Evolutionary conservation across 768 basidiomycete species (phyloP).

Genomic region (Tremella mesenterica): DNA sequence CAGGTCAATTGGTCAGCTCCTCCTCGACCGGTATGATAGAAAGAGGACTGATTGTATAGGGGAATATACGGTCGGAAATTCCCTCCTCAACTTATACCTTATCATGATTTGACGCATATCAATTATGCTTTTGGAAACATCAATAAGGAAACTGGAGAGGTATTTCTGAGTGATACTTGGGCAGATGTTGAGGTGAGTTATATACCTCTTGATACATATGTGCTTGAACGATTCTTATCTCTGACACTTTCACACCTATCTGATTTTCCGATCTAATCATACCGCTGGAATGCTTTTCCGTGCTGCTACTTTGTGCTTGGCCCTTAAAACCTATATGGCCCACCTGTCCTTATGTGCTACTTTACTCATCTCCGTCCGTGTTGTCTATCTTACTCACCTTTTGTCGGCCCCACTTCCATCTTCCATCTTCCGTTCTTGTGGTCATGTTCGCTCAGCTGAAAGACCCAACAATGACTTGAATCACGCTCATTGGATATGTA

Average conservation of each 20-base stretch:
- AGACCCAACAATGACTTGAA: too few species aligned
- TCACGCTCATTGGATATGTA: too few species aligned
- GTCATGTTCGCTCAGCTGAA: too few species aligned
- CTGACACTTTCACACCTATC: too few species aligned
- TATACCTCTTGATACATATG: neutral
- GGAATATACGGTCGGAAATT: constrained; percentile 93
- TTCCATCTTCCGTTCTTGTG: too few species aligned
- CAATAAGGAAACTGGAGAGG: constrained; percentile 72
- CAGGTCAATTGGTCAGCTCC: neutral
- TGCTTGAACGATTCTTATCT: too few species aligned
- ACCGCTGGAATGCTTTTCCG: too few species aligned
- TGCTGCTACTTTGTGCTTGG: too few species aligned
- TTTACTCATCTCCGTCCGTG: neutral
- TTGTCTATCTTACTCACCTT: neutral
- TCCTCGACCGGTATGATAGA: neutral
- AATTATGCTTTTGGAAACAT: constrained; percentile 91
- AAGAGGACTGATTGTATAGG: constrained; percentile 49
- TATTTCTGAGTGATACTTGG: constrained; percentile 81
- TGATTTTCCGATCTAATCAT: too few species aligned
- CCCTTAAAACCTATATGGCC: too few species aligned
- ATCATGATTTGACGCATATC: constrained; percentile 77
- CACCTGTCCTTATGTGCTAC: neutral
- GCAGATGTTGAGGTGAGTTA: constrained; percentile 63
- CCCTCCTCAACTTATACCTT: constrained; percentile 75
- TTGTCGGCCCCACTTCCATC: too few species aligned